A percentile compares a stretch with the other conserved stretches of the same genome.
phyloP scores from a whole-genome alignment of 805 yeast species.

The Candida sanyiensis region DNA sequence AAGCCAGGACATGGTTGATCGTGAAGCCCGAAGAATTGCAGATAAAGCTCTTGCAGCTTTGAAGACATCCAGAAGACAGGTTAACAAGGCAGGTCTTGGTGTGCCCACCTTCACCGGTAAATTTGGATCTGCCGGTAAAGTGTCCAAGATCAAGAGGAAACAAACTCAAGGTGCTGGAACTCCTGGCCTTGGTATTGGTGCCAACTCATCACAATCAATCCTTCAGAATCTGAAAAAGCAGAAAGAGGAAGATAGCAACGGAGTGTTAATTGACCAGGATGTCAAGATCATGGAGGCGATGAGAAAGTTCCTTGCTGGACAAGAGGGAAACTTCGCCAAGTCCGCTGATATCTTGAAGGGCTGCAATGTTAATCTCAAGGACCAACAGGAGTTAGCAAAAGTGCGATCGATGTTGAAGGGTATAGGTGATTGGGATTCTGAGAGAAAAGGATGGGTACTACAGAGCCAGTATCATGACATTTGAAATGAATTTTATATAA shows the following conservation, averaged over 20 bases:
- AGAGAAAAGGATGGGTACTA: conserved; percentile 56
- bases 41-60: conserved; percentile 49
- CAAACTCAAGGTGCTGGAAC: neutral
- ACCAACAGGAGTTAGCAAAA: conserved; percentile 50
- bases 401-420: conserved; percentile 64
- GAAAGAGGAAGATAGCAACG: conserved; percentile 17
- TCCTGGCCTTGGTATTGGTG: neutral
- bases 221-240: conserved; percentile 42
- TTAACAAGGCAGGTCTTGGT: conserved; percentile 48
- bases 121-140: conserved; percentile 77
- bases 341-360: conserved; percentile 43
- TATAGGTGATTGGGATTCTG: conserved; percentile 63
- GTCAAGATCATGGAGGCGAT: conserved; percentile 33
- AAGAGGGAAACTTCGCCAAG: conserved; percentile 36
- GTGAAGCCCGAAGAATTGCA: conserved; percentile 56
- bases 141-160: conserved; percentile 24
- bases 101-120: conserved; percentile 96
- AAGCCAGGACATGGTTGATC: conserved; percentile 38
- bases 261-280: conserved; percentile 6
- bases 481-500: too few relatives aligned
- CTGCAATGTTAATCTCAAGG: conserved; percentile 34
- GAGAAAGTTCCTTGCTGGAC: conserved; percentile 32
- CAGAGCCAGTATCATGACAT: too few relatives aligned
- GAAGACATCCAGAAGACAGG: conserved; percentile 44
- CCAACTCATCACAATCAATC: conserved; percentile 42